Base-by-base conservation (phyloP, 305 asterid genomes). In the Ajuga reptans region DNA sequence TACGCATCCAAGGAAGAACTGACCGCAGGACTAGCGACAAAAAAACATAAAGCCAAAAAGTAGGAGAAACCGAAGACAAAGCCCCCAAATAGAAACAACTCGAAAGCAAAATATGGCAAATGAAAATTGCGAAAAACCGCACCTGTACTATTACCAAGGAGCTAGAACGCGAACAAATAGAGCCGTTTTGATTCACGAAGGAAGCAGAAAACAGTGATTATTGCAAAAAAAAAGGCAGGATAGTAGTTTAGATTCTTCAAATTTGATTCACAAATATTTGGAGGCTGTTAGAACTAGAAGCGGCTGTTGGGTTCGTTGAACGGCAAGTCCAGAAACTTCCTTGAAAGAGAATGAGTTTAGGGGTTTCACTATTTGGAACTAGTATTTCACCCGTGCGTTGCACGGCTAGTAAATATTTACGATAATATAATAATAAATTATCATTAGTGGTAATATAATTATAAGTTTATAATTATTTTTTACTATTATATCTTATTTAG, bases 221-320 rank as follows among this genome's bases (percentile, higher is more conserved):
- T n/a, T n/a, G n/a, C n/a, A n/a, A n/a, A n/a, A 8, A 41, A 60
- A 60, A 15, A 61, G 62, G 18, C 24, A 27, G 56, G 46, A 5
- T 54, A 15, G 69, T 57, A 69, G 73, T 56, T 64, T 70, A 41
- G n/a, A 41, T 56, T 70, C 65, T 53, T 9, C 62, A 41, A 75
- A 57, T 70, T 56, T 56, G 73, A 75, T 39, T 75, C 80, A 71
- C 74, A 71, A 43, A 34, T 41, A 56, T 49, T 29, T 69, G 50
- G 72, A 36, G 51, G 41, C 17, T 41, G 60, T 57, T 12, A 4
- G 57, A 16, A 34, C 47, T 12, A 4, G 57, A 16, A 34, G 67
- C 66, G 71, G 73, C 70, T 51, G 76, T 71, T 71, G 69, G 58
- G 54, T 69, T 18, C 12, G 66, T 47, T 65, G 80, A 65, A 65